A percentile compares a stretch with the other conserved stretches of the same genome.
phyloP scores from a whole-genome alignment of 257 asterid genomes.

The Apocynum venetum region DNA sequence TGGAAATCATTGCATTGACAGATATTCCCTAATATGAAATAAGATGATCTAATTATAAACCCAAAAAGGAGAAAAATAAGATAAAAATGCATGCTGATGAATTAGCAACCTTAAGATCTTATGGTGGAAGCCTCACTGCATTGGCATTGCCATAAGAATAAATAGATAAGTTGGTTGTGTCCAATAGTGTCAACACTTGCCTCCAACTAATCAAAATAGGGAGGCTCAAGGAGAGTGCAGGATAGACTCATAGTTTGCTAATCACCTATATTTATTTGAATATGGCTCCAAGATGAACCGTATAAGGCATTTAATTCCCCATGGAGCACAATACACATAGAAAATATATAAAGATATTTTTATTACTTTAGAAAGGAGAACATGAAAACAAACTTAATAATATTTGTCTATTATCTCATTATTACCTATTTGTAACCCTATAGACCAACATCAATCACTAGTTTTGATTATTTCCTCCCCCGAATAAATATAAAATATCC shows the following conservation, averaged over 20 bases:
- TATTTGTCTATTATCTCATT: not conserved
- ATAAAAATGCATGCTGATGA: not conserved
- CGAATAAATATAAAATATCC: not conserved
- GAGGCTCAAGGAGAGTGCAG: no score
- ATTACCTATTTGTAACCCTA: not conserved
- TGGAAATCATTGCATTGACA: not conserved
- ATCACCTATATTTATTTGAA: not conserved
- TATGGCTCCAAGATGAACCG: not conserved
- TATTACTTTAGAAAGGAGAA: not conserved
- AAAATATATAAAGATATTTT: not conserved
- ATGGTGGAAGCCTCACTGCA: not conserved
- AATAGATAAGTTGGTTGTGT: not conserved
- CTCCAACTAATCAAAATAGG: no score
- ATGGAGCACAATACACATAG: not conserved
- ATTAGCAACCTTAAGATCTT: not conserved
- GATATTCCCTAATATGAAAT: not conserved
- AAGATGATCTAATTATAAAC: not conserved
- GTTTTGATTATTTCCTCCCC: not conserved
- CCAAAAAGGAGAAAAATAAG: not conserved
- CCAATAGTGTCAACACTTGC: not conserved
- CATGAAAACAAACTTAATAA: not conserved
- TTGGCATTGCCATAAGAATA: not conserved
- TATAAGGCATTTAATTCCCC: not conserved
- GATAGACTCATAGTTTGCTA: not conserved
- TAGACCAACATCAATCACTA: not conserved